Base-by-base conservation (phyloP, 164 flowering plant species). In the Tetrastigma voinierianum region DNA sequence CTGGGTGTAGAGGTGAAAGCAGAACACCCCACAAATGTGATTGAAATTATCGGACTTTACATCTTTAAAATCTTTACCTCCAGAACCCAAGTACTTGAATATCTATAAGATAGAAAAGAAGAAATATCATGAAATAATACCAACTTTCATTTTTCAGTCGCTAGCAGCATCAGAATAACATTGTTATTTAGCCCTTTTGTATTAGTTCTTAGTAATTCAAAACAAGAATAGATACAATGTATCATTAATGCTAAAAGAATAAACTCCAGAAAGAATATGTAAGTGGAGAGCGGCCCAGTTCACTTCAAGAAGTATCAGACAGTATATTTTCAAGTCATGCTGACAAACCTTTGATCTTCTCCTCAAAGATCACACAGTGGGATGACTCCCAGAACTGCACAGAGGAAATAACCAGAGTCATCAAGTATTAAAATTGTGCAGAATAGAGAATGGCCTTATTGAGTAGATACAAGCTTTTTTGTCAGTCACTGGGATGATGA, bases 331-430 rank as follows among this genome's bases (percentile, higher is more conserved):
- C 6, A 45, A 9, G 7, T 15, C 51, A 59, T 16, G 16, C n/a
- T 10, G 12, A 1, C 54, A 70, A 66, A 81, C 87, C 84, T 79
- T 66, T 81, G 78, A 62, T 83, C 87, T 61, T 81, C 82, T 61
- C 73, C 78, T n/a, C 23, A n/a, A n/a, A 79, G 73, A 56, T 83
- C 83, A 56, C 77, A 63, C 25, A 83, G 84, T 24, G 78, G 84
- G 83, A 72, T 81, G 84, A 61, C 84, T 81, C n/a, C 65, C 75
- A 24, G 61, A 83, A 77, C 87, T 81, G 77, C 77, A 75, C 17
- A 66, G 15, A 20, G n/a, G 43, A 43, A 64, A 65, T 48, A 59
- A 32, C n/a, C 40, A 32, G 40, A 13, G 12, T 24, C 21, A 44
- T 25, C 47, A 71, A 45, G 44, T 10, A 11, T 56, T 13, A 46